phyloP scores from a whole-genome alignment of 2,329 filamentous ascomycete species.

The Coleophoma cylindrospora region DNA sequence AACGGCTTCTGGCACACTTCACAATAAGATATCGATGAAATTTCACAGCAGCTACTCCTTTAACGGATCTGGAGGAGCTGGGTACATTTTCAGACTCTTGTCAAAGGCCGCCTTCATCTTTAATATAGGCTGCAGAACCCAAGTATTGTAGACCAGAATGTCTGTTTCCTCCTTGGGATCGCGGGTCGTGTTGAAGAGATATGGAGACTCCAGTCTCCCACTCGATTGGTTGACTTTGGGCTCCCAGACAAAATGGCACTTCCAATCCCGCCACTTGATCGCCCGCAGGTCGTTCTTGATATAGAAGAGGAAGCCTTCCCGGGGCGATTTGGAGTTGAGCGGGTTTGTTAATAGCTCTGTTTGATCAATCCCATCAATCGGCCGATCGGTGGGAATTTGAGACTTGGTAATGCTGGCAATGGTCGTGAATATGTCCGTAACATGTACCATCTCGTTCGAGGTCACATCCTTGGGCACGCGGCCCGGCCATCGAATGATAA shows the following conservation, averaged over 20 bases:
- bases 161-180: background rate
- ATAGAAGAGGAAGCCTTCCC: background rate
- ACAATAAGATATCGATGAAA: too few species aligned
- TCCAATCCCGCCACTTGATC: background rate
- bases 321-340: background rate
- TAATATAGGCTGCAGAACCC: background rate
- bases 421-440: background rate
- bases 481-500: background rate
- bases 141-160: background rate
- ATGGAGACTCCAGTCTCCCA: background rate
- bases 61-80: background rate
- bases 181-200: background rate
- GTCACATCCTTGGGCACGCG: background rate
- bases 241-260: background rate
- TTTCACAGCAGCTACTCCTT: background rate
- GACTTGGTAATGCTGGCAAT: background rate
- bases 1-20: too few species aligned
- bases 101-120: background rate
- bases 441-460: background rate
- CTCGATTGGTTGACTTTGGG: background rate
- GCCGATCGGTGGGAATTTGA: background rate
- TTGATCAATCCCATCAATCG: background rate
- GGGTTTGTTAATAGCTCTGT: background rate
- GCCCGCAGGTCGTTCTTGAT: background rate
- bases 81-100: background rate